Evolutionary conservation across 1,284 basidiomycete genomes (phyloP).

Genomic region (Omphalotus olearius): DNA sequence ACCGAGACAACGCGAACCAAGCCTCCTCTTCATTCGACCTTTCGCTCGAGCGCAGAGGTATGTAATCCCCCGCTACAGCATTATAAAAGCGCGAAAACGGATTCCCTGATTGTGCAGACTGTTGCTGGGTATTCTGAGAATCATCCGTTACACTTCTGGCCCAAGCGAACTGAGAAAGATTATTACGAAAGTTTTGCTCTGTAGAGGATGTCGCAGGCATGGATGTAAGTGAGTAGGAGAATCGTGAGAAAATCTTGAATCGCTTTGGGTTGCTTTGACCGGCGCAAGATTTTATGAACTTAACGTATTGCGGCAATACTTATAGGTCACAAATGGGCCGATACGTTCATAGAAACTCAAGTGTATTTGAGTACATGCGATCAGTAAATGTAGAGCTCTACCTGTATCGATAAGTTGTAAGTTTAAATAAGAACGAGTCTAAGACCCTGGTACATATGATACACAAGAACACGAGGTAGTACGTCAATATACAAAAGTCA

Average conservation of each 20-base stretch:
- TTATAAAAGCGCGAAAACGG: slow-evolving; percentile 78
- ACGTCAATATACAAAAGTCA: too few species aligned
- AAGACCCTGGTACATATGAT: too few species aligned
- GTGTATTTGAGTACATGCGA: too few species aligned
- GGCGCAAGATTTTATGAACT: too few species aligned
- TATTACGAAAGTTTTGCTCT: slow-evolving; percentile 65
- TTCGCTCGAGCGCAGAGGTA: slow-evolving; percentile 83
- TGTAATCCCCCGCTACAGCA: slow-evolving; percentile 73
- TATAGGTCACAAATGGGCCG: background rate
- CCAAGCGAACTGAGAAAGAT: slow-evolving; percentile 85
- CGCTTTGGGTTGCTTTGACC: too few species aligned
- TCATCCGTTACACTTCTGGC: slow-evolving; percentile 73
- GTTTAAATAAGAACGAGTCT: too few species aligned
- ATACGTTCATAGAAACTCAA: background rate
- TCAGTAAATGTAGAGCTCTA: too few species aligned
- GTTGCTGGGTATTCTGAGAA: slow-evolving; percentile 39
- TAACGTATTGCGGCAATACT: too few species aligned
- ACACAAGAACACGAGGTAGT: too few species aligned
- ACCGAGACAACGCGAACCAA: slow-evolving; percentile 88
- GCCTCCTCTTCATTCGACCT: slow-evolving; percentile 94
- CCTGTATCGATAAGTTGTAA: too few species aligned
- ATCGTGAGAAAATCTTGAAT: too few species aligned
- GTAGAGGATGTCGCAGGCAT: slow-evolving; percentile 28
- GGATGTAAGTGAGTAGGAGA: too few species aligned
- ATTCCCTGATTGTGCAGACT: slow-evolving; percentile 33